Percentiles rank a stretch among this genome's conserved stretches.
phyloP scores from a whole-genome alignment of 2,329 filamentous ascomycete species.

The Scopulariopsis brevicaulis region DNA sequence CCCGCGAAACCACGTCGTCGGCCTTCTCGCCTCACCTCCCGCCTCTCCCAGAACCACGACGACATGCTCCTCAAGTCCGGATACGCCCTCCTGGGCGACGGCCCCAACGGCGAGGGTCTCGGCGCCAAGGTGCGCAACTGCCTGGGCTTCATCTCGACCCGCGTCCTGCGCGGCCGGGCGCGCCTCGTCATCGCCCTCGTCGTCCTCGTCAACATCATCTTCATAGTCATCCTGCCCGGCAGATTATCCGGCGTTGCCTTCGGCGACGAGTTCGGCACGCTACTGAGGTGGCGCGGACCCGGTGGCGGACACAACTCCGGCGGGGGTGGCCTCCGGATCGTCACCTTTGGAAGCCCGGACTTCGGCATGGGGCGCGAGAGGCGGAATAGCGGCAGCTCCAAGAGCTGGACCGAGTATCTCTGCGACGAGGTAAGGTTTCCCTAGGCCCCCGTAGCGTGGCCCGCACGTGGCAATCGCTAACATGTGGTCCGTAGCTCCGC shows the following conservation, averaged over 20 bases:
- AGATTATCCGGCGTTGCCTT: slow-evolving; percentile 6
- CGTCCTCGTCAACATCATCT: slow-evolving; percentile 15
- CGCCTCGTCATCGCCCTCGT: slow-evolving; percentile 17
- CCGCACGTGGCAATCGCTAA: neutral
- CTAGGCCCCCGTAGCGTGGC: neutral
- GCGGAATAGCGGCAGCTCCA: slow-evolving; percentile 17
- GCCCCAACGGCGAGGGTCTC: neutral
- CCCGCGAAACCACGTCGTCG: neutral
- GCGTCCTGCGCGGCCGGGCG: slow-evolving; percentile 23
- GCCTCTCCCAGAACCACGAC: neutral
- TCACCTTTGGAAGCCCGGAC: slow-evolving; percentile 38
- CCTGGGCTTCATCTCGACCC: slow-evolving; percentile 22
- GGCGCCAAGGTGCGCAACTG: neutral
- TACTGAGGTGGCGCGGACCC: slow-evolving; percentile 13
- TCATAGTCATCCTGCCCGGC: slow-evolving; percentile 10
- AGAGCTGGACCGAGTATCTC: slow-evolving; percentile 34
- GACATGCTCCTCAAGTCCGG: neutral
- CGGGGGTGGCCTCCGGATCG: slow-evolving; percentile 30
- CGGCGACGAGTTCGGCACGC: slow-evolving; percentile 6
- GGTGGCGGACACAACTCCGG: slow-evolving; percentile 11
- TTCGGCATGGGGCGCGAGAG: slow-evolving; percentile 19
- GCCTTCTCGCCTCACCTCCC: neutral
- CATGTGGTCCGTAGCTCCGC: slow-evolving; percentile 21
- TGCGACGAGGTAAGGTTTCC: slow-evolving; percentile 29
- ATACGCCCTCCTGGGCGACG: neutral